A percentile compares a stretch with the other conserved stretches of the same genome.
phyloP scores from a whole-genome alignment of 1,284 basidiomycete genomes.

The Trichosporon faecale region DNA sequence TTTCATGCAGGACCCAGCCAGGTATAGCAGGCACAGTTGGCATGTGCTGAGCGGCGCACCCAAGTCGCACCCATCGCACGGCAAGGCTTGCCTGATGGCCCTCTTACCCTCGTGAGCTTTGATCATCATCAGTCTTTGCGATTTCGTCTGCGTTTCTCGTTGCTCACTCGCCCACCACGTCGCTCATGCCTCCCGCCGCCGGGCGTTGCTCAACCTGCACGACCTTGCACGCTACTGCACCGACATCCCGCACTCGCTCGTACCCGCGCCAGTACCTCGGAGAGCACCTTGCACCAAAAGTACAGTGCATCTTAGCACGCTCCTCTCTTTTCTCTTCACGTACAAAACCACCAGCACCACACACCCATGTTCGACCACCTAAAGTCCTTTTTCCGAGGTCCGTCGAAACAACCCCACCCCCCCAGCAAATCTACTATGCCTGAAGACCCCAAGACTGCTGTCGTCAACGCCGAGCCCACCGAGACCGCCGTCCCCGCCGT shows the following conservation, averaged over 20 bases:
- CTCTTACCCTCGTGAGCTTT: background rate
- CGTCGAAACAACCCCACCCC: background rate
- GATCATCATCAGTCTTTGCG: background rate
- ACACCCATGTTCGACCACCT: slow-evolving; percentile 6
- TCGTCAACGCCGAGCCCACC: background rate
- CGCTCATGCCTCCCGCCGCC: slow-evolving; percentile 1
- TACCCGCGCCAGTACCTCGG: background rate
- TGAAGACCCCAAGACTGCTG: slow-evolving; percentile 6
- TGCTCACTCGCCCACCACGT: background rate
- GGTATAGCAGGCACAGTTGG: background rate
- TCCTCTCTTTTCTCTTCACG: slow-evolving; percentile 6
- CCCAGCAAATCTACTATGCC: slow-evolving; percentile 4
- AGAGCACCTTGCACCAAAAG: slow-evolving; percentile 6
- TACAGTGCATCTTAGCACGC: background rate
- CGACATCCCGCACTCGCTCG: background rate
- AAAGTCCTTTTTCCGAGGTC: slow-evolving; percentile 11
- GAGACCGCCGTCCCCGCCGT: background rate
- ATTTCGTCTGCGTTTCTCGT: background rate
- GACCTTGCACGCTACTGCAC: slow-evolving; percentile 1
- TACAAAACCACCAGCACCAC: slow-evolving; percentile 7
- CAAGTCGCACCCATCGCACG: background rate
- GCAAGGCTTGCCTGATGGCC: background rate
- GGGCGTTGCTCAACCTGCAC: slow-evolving; percentile 3
- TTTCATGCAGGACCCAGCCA: background rate
- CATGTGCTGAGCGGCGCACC: background rate